phyloP scores from a whole-genome alignment of 2,329 filamentous ascomycete genomes.

The Trichoderma arundinaceum region DNA sequence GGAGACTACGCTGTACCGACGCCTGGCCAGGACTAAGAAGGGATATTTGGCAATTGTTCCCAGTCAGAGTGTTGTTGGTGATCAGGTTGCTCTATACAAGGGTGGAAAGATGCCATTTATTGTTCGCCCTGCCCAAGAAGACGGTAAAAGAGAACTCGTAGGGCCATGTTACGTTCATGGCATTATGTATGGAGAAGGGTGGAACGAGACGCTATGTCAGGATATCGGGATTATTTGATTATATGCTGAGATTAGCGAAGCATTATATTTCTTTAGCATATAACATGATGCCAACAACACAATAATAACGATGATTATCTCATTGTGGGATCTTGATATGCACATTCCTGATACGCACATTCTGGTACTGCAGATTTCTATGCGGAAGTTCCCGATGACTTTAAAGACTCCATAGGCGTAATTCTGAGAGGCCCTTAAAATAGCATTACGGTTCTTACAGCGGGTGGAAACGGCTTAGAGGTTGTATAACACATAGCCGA shows the following conservation, averaged over 20 bases:
- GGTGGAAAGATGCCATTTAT: conserved; percentile 18
- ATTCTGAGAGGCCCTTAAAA: too few relatives aligned
- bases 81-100: conserved; percentile 15
- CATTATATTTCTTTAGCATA: not conserved
- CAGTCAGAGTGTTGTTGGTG: conserved; percentile 15
- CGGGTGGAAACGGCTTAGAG: too few relatives aligned
- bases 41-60: conserved; percentile 24
- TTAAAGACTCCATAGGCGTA: too few relatives aligned
- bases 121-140: not conserved
- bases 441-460: too few relatives aligned
- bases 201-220: conserved; percentile 1
- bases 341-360: too few relatives aligned
- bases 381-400: too few relatives aligned
- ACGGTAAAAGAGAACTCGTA: not conserved
- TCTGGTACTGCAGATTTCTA: too few relatives aligned
- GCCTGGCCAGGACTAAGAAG: conserved; percentile 27
- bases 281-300: too few relatives aligned
- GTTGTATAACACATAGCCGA: too few relatives aligned
- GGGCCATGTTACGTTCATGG: conserved; percentile 23
- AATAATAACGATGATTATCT: too few relatives aligned
- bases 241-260: not conserved
- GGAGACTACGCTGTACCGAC: conserved; percentile 15
- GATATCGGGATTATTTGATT: conserved; percentile 1
- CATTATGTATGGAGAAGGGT: conserved; percentile 22
- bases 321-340: not conserved